phyloP scores from a whole-genome alignment of 495 filamentous ascomycete species.

The Rhizodiscina lignyota region DNA sequence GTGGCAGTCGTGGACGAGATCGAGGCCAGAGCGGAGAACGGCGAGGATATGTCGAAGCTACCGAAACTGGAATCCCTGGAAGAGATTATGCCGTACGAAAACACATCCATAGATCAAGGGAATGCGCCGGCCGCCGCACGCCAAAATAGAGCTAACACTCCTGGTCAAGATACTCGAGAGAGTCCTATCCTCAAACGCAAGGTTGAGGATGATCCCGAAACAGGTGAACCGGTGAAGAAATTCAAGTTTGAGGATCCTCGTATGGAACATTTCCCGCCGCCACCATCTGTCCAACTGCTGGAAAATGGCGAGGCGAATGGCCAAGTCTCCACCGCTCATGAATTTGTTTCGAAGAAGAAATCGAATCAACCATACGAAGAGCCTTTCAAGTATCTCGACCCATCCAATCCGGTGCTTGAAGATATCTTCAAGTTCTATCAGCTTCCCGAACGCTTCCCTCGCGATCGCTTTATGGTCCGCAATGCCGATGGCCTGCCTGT shows the following conservation, averaged over 20 bases:
- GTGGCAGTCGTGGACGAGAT: constrained; percentile 38
- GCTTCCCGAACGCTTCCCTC: constrained; percentile 65
- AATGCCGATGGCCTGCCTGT: constrained; percentile 69
- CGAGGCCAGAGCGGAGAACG: constrained; percentile 29
- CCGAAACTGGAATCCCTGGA: constrained; percentile 22
- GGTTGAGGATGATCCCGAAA: neutral
- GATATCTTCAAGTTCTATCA: constrained; percentile 68
- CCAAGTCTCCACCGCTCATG: constrained; percentile 7
- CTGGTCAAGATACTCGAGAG: neutral
- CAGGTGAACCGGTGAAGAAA: neutral
- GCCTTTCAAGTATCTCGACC: constrained; percentile 73
- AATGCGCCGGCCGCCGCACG: neutral
- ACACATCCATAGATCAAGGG: too few species aligned
- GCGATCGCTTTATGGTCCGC: constrained; percentile 85
- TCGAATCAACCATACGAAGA: constrained; percentile 50
- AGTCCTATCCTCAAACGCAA: neutral
- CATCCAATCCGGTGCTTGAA: constrained; percentile 54
- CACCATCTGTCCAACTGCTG: neutral
- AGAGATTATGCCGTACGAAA: neutral
- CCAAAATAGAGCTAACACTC: too few species aligned
- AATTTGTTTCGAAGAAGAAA: constrained; percentile 19
- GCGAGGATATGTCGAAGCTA: constrained; percentile 22
- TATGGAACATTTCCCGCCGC: too few species aligned
- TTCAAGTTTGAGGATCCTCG: too few species aligned
- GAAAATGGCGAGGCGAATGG: neutral